phyloP scores from a whole-genome alignment of 1,284 basidiomycete species.

The Porodaedalea pini region DNA sequence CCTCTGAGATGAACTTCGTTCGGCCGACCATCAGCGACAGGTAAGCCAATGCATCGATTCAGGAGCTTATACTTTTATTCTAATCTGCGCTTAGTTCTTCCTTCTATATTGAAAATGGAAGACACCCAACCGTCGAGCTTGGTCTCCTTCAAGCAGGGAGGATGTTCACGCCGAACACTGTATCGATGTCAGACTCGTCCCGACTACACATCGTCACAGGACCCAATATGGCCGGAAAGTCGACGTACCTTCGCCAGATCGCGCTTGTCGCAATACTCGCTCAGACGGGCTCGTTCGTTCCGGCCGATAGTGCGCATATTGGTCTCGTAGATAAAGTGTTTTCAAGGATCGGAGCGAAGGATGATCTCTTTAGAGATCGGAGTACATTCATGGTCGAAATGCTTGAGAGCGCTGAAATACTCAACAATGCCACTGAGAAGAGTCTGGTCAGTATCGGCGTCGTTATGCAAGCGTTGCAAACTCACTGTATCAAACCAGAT shows the following conservation, averaged over 20 bases:
- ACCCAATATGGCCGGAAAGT: slow-evolving; percentile 97
- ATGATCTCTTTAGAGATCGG: slow-evolving; percentile 89
- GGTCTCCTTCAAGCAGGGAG: slow-evolving; percentile 76
- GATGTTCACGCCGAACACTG: slow-evolving; percentile 80
- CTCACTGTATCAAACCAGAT: slow-evolving; percentile 50
- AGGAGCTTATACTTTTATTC: slow-evolving; percentile 8
- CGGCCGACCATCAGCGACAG: slow-evolving; percentile 69
- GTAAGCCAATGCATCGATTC: slow-evolving; percentile 39
- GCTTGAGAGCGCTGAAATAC: slow-evolving; percentile 80
- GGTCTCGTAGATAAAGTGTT: slow-evolving; percentile 92
- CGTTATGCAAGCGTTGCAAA: not conserved
- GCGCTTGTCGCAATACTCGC: slow-evolving; percentile 90
- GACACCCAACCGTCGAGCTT: slow-evolving; percentile 92
- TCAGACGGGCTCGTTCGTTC: slow-evolving; percentile 91
- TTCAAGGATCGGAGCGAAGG: slow-evolving; percentile 92
- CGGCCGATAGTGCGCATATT: slow-evolving; percentile 73
- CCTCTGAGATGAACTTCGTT: slow-evolving; percentile 75
- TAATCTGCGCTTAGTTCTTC: slow-evolving; percentile 41
- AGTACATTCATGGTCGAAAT: slow-evolving; percentile 96
- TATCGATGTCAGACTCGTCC: slow-evolving; percentile 55
- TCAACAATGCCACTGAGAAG: slow-evolving; percentile 74
- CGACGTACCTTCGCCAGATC: slow-evolving; percentile 87
- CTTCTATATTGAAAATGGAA: slow-evolving; percentile 72
- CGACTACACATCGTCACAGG: slow-evolving; percentile 86
- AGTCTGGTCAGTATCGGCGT: slow-evolving; percentile 60